Evolutionary conservation across 768 basidiomycete genomes (phyloP).

Genomic region (Hortiboletus flavorubellus): DNA sequence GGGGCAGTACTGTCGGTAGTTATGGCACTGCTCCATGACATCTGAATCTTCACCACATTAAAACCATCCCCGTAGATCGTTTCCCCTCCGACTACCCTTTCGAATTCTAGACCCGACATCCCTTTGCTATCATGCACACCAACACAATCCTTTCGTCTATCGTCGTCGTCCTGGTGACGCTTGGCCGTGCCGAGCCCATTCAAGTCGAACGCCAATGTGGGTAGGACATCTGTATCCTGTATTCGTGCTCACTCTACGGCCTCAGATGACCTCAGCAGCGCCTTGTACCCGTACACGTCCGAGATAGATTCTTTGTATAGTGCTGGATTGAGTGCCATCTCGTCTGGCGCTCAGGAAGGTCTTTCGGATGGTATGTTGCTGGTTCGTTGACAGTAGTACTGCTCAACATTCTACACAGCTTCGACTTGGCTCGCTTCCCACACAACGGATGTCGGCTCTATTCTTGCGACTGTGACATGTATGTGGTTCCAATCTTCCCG

Average conservation of each 20-base stretch:
- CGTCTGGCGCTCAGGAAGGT: slow-evolving; percentile 11
- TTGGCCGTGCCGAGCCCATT: slow-evolving; percentile 35
- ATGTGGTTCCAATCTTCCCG: slow-evolving; percentile 1
- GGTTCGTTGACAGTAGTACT: background rate
- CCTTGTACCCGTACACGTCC: slow-evolving; percentile 39
- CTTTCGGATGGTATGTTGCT: slow-evolving; percentile 16
- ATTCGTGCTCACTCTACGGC: slow-evolving; percentile 3
- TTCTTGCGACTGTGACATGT: slow-evolving; percentile 27
- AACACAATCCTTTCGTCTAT: slow-evolving; percentile 36
- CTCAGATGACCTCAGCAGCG: slow-evolving; percentile 33
- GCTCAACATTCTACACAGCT: slow-evolving; percentile 6
- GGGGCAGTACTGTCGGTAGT: background rate
- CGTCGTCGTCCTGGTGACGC: slow-evolving; percentile 34
- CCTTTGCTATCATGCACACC: slow-evolving; percentile 18
- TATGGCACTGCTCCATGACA: background rate
- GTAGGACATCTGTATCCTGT: slow-evolving; percentile 7
- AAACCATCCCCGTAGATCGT: background rate
- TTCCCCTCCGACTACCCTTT: slow-evolving; percentile 1
- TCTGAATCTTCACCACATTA: background rate
- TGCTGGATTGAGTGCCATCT: slow-evolving; percentile 16
- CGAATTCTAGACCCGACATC: background rate
- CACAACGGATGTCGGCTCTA: background rate
- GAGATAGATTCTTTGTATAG: slow-evolving; percentile 26
- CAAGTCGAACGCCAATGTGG: slow-evolving; percentile 44
- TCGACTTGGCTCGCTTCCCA: slow-evolving; percentile 19